Conservation (phyloP, 345 rosid genomes). For the Populus davidiana region DNA sequence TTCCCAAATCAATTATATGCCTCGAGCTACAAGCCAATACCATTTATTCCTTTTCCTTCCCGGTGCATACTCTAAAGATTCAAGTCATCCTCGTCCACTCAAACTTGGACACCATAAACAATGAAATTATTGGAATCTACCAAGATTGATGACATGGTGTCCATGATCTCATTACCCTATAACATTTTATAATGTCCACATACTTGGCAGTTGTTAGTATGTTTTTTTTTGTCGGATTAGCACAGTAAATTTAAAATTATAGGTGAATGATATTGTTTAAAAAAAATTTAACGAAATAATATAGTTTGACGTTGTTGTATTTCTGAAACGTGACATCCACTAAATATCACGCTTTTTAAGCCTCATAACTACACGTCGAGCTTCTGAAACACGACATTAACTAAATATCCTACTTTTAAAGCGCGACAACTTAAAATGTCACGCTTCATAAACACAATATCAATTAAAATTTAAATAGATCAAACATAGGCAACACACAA, state of each 20-base stretch:
- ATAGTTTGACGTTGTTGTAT: accelerated
- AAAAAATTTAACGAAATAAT: too few species aligned
- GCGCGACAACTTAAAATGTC: too few species aligned
- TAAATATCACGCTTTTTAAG: too few species aligned
- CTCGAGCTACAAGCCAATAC: background rate
- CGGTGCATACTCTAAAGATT: background rate
- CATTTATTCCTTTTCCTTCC: too few species aligned
- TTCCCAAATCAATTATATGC: background rate
- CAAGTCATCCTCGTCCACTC: background rate
- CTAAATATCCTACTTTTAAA: too few species aligned
- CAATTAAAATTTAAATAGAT: too few species aligned
- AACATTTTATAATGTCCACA: background rate
- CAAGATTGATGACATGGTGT: background rate
- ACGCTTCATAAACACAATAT: too few species aligned
- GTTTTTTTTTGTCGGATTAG: too few species aligned
- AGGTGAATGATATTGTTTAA: too few species aligned
- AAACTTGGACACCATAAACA: background rate
- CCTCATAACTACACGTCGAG: accelerated
- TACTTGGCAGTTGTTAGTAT: background rate
- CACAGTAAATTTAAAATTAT: too few species aligned
- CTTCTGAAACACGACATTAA: accelerated
- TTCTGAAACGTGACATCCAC: accelerated
- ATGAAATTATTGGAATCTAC: background rate
- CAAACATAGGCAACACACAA: too few species aligned
- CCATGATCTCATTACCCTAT: background rate